Evolutionary conservation across 2,329 filamentous ascomycete genomes (phyloP).

Genomic region (Phyllosticta citrichinensis): DNA sequence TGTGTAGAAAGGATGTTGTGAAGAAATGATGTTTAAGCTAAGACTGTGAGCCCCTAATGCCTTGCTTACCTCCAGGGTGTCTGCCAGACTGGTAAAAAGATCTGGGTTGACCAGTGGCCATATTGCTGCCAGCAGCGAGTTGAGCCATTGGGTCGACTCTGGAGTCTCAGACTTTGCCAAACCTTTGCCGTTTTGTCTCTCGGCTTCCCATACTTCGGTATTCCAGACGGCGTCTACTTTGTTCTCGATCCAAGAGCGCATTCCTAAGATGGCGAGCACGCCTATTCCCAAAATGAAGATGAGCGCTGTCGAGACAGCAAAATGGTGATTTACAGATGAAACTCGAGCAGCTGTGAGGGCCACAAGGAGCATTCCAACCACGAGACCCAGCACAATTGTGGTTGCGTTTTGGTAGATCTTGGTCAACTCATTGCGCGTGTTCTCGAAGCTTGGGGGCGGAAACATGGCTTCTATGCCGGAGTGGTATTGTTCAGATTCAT

Average conservation of each 20-base stretch:
- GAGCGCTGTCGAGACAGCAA: slow-evolving; percentile 12
- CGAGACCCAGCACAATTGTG: slow-evolving; percentile 27
- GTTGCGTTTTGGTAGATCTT: slow-evolving; percentile 37
- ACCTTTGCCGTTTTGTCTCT: slow-evolving; percentile 43
- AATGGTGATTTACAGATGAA: slow-evolving; percentile 4
- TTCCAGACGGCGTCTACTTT: slow-evolving; percentile 55
- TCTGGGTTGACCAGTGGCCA: slow-evolving; percentile 72
- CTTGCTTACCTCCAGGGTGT: slow-evolving; percentile 50
- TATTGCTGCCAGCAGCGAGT: slow-evolving; percentile 55
- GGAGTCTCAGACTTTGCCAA: slow-evolving; percentile 40
- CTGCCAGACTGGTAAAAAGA: slow-evolving; percentile 56
- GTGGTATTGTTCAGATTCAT: slow-evolving; percentile 18
- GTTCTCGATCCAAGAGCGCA: slow-evolving; percentile 51
- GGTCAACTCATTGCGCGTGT: slow-evolving; percentile 34
- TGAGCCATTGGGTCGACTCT: slow-evolving; percentile 63
- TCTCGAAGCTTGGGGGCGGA: slow-evolving; percentile 42
- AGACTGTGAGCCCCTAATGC: not conserved
- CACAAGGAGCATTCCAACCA: slow-evolving; percentile 23
- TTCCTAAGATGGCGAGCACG: slow-evolving; percentile 31
- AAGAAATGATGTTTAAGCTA: not conserved
- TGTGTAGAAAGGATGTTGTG: not conserved
- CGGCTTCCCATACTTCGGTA: slow-evolving; percentile 59
- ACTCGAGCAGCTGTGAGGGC: slow-evolving; percentile 9
- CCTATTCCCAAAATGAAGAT: slow-evolving; percentile 17
- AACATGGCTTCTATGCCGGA: slow-evolving; percentile 40